A percentile compares a stretch with the other conserved stretches of the same genome.
phyloP scores from a whole-genome alignment of 345 rosid genomes.

The Citrus trifoliata region DNA sequence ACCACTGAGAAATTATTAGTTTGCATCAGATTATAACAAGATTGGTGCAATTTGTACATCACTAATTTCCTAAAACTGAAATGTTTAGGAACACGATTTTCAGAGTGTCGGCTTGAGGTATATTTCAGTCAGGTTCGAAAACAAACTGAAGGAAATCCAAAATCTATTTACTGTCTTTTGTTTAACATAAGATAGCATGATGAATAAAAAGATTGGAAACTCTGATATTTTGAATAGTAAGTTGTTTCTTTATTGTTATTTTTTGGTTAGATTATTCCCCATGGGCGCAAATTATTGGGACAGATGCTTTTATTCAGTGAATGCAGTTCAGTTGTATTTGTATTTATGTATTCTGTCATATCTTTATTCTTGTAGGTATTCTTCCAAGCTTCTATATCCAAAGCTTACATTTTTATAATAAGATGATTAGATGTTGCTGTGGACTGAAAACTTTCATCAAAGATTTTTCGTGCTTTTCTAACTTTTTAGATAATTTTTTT shows the following conservation, averaged over 20 bases:
- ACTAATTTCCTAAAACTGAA: not conserved
- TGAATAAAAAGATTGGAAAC: not conserved
- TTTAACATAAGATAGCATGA: too few relatives aligned
- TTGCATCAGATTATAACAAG: not conserved
- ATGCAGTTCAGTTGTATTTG: not conserved
- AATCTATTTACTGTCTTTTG: too few relatives aligned
- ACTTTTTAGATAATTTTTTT: not conserved
- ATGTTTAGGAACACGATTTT: not conserved
- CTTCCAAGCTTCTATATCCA: not conserved
- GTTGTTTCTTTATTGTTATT: not conserved
- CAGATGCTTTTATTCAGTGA: not conserved
- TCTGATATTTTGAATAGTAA: not conserved
- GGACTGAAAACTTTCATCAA: too few relatives aligned
- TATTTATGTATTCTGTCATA: too few relatives aligned
- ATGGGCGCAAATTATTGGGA: not conserved
- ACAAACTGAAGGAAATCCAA: not conserved
- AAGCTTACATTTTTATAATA: not conserved
- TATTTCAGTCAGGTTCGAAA: not conserved
- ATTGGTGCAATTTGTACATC: not conserved
- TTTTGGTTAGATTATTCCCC: not conserved
- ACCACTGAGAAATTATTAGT: not conserved
- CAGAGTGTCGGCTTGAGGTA: not conserved
- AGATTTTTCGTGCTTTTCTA: too few relatives aligned
- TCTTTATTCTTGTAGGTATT: not conserved
- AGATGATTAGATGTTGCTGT: too few relatives aligned